Percentiles rank a stretch among this genome's conserved stretches.
These are phyloP conservation scores for Cutaneotrichosporon sp. DNA, from an alignment of 1,284 basidiomycete species.

Conservation along the genomic window DNA sequence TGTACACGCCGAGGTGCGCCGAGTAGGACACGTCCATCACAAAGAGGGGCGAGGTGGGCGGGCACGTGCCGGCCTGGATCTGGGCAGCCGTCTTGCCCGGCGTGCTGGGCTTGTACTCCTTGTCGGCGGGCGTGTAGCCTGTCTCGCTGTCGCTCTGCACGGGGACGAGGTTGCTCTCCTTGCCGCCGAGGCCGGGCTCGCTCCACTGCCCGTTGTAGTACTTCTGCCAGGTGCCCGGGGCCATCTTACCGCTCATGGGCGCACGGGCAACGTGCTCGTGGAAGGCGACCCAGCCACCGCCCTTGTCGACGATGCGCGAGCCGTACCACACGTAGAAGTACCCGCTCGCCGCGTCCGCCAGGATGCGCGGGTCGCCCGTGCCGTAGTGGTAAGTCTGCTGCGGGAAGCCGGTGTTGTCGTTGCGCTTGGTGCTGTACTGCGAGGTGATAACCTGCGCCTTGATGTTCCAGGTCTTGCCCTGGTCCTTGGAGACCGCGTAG, in stretches of 20 bases:
- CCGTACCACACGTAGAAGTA: conserved; percentile 24
- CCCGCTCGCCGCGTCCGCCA: conserved; percentile 8
- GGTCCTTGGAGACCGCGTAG: conserved; percentile 13
- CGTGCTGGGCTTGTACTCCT: conserved; percentile 18
- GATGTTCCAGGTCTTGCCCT: conserved; percentile 21
- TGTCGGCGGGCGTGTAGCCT: conserved; percentile 11
- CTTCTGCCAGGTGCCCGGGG: conserved; percentile 16
- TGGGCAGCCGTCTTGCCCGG: conserved; percentile 8
- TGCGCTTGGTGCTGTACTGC: conserved; percentile 15
- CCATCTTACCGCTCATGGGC: conserved; percentile 14
- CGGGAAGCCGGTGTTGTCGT: conserved; percentile 13
- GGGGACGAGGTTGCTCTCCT: conserved; percentile 17
- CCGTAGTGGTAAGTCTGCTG: conserved; percentile 18
- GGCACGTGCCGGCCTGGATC: conserved; percentile 4
- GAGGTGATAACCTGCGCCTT: conserved; percentile 15
- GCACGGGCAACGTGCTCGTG: conserved; percentile 21
- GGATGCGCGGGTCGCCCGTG: conserved; percentile 22
- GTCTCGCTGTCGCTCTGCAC: not conserved
- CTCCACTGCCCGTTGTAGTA: conserved; percentile 17
- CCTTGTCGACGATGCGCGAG: conserved; percentile 19
- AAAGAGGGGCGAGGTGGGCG: conserved; percentile 16
- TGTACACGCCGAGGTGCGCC: conserved; percentile 22
- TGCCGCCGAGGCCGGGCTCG: conserved; percentile 19
- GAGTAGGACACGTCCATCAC: conserved; percentile 20
- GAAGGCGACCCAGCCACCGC: conserved; percentile 15